A percentile compares a stretch with the other conserved stretches of the same genome.
These are phyloP conservation scores for Caryopteris hybrid DNA, from an alignment of 305 asterid species.

Conservation along the genomic window DNA sequence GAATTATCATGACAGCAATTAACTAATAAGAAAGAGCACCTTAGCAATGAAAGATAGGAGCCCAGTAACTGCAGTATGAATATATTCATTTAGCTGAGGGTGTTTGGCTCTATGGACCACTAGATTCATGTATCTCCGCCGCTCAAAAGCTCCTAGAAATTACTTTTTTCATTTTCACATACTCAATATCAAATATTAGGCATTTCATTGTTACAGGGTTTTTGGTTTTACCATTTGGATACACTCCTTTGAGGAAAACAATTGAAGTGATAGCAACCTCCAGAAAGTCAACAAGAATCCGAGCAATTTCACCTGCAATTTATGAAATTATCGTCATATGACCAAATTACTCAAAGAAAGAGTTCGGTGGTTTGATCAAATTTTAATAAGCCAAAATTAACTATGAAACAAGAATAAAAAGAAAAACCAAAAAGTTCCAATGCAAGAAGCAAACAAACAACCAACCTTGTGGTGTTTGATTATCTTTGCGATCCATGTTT, in stretches of 20 bases:
- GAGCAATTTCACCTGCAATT: conserved; percentile 56
- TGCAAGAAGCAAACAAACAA: neutral
- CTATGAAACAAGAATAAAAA: neutral
- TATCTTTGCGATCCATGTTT: conserved; percentile 54
- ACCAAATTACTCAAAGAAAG: neutral
- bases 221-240: conserved; percentile 59
- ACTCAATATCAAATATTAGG: neutral
- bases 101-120: conserved; percentile 86
- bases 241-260: conserved; percentile 80
- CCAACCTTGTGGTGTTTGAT: conserved; percentile 61
- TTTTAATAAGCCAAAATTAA: neutral
- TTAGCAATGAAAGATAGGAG: conserved; percentile 72
- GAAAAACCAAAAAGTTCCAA: neutral
- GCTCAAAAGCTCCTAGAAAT: conserved; percentile 74
- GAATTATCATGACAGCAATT: neutral
- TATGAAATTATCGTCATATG: neutral
- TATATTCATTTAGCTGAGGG: conserved; percentile 71
- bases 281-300: conserved; percentile 68
- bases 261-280: conserved; percentile 87
- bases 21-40: conserved; percentile 30
- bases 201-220: neutral
- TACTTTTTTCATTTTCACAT: neutral
- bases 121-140: conserved; percentile 82
- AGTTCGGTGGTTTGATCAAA: neutral
- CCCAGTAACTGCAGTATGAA: conserved; percentile 62